These are phyloP conservation scores for Brettanomyces anomalus DNA, from an alignment of 805 yeast genomes.

Conservation along the genomic window DNA sequence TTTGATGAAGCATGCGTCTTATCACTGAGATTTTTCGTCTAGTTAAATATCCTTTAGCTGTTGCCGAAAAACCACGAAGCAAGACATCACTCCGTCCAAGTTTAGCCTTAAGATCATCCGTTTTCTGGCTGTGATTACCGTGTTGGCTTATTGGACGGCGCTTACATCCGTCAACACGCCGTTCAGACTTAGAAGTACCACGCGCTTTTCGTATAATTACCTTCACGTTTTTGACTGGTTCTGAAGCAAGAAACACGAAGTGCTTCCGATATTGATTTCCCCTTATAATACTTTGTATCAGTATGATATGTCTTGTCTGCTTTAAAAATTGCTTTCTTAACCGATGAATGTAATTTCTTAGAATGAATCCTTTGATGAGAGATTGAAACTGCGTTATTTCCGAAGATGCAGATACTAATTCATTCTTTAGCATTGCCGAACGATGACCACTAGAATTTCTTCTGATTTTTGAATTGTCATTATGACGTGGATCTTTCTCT, in stretches of 20 bases:
- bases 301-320: conserved; percentile 18
- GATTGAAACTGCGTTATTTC: conserved; percentile 27
- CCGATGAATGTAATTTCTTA: conserved; percentile 13
- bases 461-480: too few species aligned
- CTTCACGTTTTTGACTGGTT: too few species aligned
- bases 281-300: conserved; percentile 36
- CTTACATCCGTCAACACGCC: neutral
- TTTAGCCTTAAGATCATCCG: neutral
- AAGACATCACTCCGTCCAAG: conserved; percentile 24
- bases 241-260: too few species aligned
- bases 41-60: conserved; percentile 33
- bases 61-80: conserved; percentile 32
- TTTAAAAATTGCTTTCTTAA: conserved; percentile 12
- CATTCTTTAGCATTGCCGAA: too few species aligned
- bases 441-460: too few species aligned
- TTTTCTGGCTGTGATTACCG: neutral
- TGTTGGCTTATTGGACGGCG: neutral
- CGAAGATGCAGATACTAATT: neutral
- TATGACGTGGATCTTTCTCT: too few species aligned
- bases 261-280: conserved; percentile 27
- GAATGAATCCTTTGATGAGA: conserved; percentile 24
- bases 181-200: too few species aligned
- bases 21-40: conserved; percentile 22
- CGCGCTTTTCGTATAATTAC: too few species aligned
- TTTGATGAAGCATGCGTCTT: conserved; percentile 11